Evolutionary conservation across 495 filamentous ascomycete species (phyloP).

Genomic region (Daldinia loculata): DNA sequence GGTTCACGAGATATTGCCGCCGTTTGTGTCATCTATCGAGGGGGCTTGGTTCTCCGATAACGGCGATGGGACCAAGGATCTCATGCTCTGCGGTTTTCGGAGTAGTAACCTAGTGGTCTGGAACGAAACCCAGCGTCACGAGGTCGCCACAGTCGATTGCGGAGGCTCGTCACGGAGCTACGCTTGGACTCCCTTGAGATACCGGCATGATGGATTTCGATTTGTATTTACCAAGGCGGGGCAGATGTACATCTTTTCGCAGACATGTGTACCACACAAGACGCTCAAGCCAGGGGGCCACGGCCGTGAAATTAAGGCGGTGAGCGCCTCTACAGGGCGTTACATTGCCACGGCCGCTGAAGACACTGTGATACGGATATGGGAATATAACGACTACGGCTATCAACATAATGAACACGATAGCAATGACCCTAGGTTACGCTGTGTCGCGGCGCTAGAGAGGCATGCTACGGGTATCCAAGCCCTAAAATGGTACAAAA

Average conservation of each 20-base stretch:
- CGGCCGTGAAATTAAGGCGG: slow-evolving; percentile 86
- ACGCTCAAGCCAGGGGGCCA: slow-evolving; percentile 75
- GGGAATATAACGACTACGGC: slow-evolving; percentile 44
- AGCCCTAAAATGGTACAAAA: slow-evolving; percentile 76
- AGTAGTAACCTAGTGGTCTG: slow-evolving; percentile 80
- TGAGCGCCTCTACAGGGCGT: slow-evolving; percentile 60
- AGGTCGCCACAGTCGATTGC: slow-evolving; percentile 76
- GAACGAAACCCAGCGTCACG: slow-evolving; percentile 72
- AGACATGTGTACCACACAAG: slow-evolving; percentile 56
- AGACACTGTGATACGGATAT: slow-evolving; percentile 85
- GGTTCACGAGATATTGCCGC: slow-evolving; percentile 58
- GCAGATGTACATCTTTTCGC: slow-evolving; percentile 60
- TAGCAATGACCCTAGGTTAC: slow-evolving; percentile 40
- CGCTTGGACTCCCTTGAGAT: slow-evolving; percentile 60
- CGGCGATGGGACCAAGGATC: slow-evolving; percentile 49
- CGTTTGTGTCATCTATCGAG: slow-evolving; percentile 74
- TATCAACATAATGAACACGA: neutral
- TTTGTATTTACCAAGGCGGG: slow-evolving; percentile 66
- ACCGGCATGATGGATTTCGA: slow-evolving; percentile 47
- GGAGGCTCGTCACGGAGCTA: slow-evolving; percentile 84
- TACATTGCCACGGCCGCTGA: slow-evolving; percentile 86
- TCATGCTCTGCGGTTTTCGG: slow-evolving; percentile 83
- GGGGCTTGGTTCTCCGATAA: slow-evolving; percentile 65
- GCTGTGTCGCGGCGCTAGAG: slow-evolving; percentile 69
- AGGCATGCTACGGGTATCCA: slow-evolving; percentile 86